Evolutionary conservation across 1,284 basidiomycete genomes (phyloP), one percentile per base, ranked within the genome.

Genomic region (Cryptococcus wingfieldii): DNA sequence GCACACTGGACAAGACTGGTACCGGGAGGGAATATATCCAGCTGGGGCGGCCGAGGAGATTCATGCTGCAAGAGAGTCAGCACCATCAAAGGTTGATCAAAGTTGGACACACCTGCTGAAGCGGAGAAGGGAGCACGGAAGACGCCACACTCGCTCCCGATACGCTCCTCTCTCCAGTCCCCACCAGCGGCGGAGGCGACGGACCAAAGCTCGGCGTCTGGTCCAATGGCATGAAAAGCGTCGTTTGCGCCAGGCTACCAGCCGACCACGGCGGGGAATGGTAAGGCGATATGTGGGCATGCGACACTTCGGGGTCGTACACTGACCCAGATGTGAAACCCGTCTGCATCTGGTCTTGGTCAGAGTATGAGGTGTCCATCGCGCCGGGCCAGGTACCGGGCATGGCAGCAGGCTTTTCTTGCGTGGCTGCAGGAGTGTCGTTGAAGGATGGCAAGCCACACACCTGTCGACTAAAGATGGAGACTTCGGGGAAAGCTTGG

Each of bases 401-500:
- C 31, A 34, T 34, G 31, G 31, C 31, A 34, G 34, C 25, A 16
- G 53, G 51, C 31, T 10, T 41, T 14, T n/a, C 13, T 19, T 31
- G 46, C n/a, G n/a, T 42, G 27, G 38, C 38, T 37, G 44, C 43
- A 18, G 18, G n/a, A 3, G 47, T 25, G 16, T 54, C 52, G 25
- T 63, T 58, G n/a, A 58, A 63, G 25, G 66, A 61, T 54, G 74
- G 72, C n/a, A 77, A 53, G 31, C 76, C 76, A 50, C 76, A 77
- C 43, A 77, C 76, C 48, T 64, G 65, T 58, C 71, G 71, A 41
- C 66, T 70, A 63, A 77, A 77, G 34, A 77, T 54, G 14, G 75
- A 74, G 9, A 77, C 76, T 51, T 77, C 76, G 2, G 76, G 76
- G 64, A 76, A 75, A 12, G 76, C 76, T 50, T 74, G 71, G 44